phyloP scores from a whole-genome alignment of 345 rosid genomes.

The Lepidium africanum region DNA sequence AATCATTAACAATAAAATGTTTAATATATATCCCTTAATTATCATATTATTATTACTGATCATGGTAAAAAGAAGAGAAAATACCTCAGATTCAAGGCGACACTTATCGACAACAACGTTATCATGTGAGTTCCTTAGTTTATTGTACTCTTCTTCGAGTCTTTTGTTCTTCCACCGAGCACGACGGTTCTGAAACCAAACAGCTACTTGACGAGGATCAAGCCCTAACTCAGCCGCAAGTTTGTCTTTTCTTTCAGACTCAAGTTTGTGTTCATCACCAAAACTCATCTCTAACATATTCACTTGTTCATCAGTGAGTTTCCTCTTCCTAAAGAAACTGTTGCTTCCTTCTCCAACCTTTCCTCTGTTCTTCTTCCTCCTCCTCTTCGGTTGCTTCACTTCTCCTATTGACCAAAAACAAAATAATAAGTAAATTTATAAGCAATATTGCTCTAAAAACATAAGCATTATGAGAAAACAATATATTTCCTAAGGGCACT shows the following conservation, averaged over 20 bases:
- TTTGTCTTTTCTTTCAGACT: slow-evolving; percentile 71
- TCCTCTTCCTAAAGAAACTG: slow-evolving; percentile 50
- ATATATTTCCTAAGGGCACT: too few species aligned
- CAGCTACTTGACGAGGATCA: slow-evolving; percentile 93
- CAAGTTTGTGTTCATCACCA: slow-evolving; percentile 76
- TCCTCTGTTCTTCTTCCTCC: slow-evolving; percentile 55
- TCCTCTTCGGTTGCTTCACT: slow-evolving; percentile 35
- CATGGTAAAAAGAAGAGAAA: neutral
- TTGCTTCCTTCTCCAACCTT: slow-evolving; percentile 6
- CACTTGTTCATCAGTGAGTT: slow-evolving; percentile 60
- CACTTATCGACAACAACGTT: slow-evolving; percentile 48
- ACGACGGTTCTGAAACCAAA: slow-evolving; percentile 95
- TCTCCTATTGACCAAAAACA: slow-evolving; percentile 27
- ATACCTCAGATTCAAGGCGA: slow-evolving; percentile 75
- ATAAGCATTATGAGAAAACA: too few species aligned
- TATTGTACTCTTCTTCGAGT: slow-evolving; percentile 68
- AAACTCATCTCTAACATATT: slow-evolving; percentile 60
- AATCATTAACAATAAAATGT: neutral
- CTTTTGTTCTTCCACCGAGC: slow-evolving; percentile 90
- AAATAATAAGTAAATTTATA: neutral
- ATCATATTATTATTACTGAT: neutral
- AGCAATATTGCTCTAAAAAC: neutral
- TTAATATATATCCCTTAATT: neutral
- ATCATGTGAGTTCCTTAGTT: slow-evolving; percentile 47
- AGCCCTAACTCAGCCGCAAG: slow-evolving; percentile 79